Conservation (phyloP, 2,329 filamentous ascomycete genomes). For the Colletotrichum sp. region DNA sequence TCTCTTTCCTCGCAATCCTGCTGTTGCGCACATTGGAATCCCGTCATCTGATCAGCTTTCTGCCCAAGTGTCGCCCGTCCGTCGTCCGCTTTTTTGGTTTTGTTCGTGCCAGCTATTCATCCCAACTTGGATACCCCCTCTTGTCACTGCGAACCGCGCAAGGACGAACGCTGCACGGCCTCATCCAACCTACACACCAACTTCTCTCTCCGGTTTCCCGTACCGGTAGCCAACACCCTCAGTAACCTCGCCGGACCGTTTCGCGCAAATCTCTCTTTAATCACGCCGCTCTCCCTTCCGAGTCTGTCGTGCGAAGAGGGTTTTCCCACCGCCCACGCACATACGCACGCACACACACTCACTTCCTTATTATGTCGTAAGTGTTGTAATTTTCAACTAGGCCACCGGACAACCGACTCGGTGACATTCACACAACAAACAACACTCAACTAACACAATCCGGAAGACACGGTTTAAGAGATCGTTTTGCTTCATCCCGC, state of each 20-base stretch:
- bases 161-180: slow-evolving; percentile 13
- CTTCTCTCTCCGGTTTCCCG: neutral
- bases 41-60: slow-evolving; percentile 13
- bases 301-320: slow-evolving; percentile 54
- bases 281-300: slow-evolving; percentile 46
- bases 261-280: slow-evolving; percentile 37
- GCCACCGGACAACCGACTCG: slow-evolving; percentile 18
- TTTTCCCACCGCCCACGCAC: slow-evolving; percentile 25
- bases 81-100: neutral
- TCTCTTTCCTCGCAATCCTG: neutral
- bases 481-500: slow-evolving; percentile 21
- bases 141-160: neutral
- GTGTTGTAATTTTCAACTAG: slow-evolving; percentile 25
- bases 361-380: slow-evolving; percentile 44
- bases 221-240: slow-evolving; percentile 2
- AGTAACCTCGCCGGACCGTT: slow-evolving; percentile 11
- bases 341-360: slow-evolving; percentile 23
- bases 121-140: neutral
- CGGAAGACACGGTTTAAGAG: slow-evolving; percentile 8
- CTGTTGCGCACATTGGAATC: neutral
- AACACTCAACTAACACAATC: slow-evolving; percentile 23
- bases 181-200: neutral
- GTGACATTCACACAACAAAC: slow-evolving; percentile 10
- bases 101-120: neutral
- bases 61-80: neutral